These are phyloP conservation scores for Pestalotiopsis sp. DNA, from an alignment of 2,329 filamentous ascomycete genomes.

Conservation along the genomic window DNA sequence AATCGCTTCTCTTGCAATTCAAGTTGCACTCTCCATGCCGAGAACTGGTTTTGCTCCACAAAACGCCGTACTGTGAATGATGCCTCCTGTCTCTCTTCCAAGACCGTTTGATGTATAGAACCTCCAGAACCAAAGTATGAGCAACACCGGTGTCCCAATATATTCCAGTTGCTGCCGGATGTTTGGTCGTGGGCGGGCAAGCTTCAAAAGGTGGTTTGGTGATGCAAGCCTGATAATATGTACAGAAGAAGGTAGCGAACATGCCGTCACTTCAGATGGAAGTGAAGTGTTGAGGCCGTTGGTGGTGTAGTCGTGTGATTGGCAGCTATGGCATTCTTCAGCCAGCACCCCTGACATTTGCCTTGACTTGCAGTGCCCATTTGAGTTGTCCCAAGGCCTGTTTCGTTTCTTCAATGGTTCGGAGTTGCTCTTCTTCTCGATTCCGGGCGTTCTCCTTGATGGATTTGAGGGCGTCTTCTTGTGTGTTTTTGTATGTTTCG, in stretches of 20 bases:
- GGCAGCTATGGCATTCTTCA: not conserved
- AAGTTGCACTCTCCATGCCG: not conserved
- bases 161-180: not conserved
- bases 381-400: conserved; percentile 68
- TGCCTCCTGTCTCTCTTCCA: not conserved
- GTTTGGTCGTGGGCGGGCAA: not conserved
- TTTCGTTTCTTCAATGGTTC: conserved; percentile 59
- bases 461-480: conserved; percentile 61
- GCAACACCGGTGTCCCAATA: not conserved
- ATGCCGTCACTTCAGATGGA: not conserved
- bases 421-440: conserved; percentile 64
- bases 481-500: conserved; percentile 65
- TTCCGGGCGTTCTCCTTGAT: conserved; percentile 61
- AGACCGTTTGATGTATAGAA: not conserved
- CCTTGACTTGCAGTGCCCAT: conserved; percentile 73
- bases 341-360: conserved; percentile 57
- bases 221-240: not conserved
- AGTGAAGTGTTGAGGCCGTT: not conserved
- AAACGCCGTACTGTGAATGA: not conserved
- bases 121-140: not conserved
- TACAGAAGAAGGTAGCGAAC: not conserved
- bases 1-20: not conserved
- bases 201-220: not conserved
- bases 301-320: not conserved
- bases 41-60: not conserved